phyloP scores from a whole-genome alignment of 768 basidiomycete species.

The Rhodotorula babjevae region DNA sequence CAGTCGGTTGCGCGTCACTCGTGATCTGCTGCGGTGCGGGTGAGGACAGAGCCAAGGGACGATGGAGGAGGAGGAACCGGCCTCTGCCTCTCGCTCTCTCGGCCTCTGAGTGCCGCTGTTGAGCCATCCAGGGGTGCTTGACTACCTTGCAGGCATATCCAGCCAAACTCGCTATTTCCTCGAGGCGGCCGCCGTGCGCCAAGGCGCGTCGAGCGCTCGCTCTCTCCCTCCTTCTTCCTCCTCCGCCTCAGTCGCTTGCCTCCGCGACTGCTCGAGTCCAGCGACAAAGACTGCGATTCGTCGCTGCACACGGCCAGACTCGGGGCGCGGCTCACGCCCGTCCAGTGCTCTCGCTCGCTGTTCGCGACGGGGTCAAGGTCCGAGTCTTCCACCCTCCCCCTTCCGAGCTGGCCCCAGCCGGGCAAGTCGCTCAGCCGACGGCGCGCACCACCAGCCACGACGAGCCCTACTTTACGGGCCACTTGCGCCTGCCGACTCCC shows the following conservation, averaged over 20 bases:
- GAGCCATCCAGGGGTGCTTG: neutral
- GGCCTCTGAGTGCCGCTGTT: too few relatives aligned
- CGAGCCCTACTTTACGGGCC: neutral
- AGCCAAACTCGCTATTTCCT: too few relatives aligned
- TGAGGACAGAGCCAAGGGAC: too few relatives aligned
- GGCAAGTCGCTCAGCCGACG: conserved; percentile 8
- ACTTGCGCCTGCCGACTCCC: neutral
- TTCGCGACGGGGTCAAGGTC: conserved; percentile 34
- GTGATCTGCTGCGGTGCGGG: too few relatives aligned
- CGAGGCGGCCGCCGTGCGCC: too few relatives aligned
- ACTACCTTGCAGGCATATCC: too few relatives aligned
- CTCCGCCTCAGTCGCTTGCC: neutral
- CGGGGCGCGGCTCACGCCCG: too few relatives aligned
- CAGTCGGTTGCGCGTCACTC: neutral
- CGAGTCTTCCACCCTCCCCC: conserved; percentile 19
- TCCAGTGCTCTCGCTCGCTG: neutral
- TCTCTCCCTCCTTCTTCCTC: neutral
- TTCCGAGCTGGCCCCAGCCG: neutral
- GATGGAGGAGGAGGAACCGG: too few relatives aligned
- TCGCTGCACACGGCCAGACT: conserved; percentile 14
- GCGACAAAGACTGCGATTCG: conserved; percentile 28
- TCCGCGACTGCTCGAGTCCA: neutral
- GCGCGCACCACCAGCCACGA: conserved; percentile 21
- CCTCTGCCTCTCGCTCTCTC: too few relatives aligned
- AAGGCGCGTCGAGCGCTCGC: neutral